A percentile compares a stretch with the other conserved stretches of the same genome.
These are phyloP conservation scores for Exophiala aquamarina DNA, from an alignment of 2,329 filamentous ascomycete species.

Conservation along the genomic window DNA sequence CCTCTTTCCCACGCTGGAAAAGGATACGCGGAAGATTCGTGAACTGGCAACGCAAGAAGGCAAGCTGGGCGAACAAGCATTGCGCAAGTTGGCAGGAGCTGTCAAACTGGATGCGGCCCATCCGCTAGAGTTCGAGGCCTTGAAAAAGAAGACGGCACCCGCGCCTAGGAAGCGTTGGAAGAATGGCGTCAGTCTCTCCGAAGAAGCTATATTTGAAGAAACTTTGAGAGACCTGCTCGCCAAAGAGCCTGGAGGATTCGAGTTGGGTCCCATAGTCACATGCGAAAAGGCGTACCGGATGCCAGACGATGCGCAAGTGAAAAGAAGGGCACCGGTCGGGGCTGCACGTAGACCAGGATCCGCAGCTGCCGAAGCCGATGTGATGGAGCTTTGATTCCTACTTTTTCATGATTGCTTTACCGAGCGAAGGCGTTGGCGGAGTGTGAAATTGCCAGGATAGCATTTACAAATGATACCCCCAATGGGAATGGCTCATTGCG, in stretches of 20 bases:
- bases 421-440: conserved; percentile 25
- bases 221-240: conserved; percentile 53
- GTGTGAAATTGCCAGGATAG: not conserved
- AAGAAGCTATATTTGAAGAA: conserved; percentile 56
- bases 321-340: conserved; percentile 20
- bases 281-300: conserved; percentile 60
- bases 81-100: conserved; percentile 60
- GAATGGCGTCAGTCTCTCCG: conserved; percentile 28
- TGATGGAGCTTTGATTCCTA: conserved; percentile 17
- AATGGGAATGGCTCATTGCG: conserved; percentile 17
- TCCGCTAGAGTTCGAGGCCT: conserved; percentile 38
- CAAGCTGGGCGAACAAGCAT: conserved; percentile 63
- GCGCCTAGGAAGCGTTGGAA: conserved; percentile 33
- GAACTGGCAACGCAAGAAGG: conserved; percentile 67
- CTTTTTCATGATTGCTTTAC: conserved; percentile 3
- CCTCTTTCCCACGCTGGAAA: conserved; percentile 59
- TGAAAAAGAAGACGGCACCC: conserved; percentile 33
- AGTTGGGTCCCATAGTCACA: conserved; percentile 56
- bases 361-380: conserved; percentile 3
- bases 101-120: conserved; percentile 42
- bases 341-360: conserved; percentile 27
- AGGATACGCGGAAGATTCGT: conserved; percentile 58
- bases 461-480: conserved; percentile 23
- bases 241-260: conserved; percentile 37
- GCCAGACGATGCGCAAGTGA: conserved; percentile 37